Percentiles rank a stretch among this genome's conserved stretches.
Evolutionary conservation across 2,329 filamentous ascomycete genomes (phyloP).

Genomic region (Coniochaeta sp.): DNA sequence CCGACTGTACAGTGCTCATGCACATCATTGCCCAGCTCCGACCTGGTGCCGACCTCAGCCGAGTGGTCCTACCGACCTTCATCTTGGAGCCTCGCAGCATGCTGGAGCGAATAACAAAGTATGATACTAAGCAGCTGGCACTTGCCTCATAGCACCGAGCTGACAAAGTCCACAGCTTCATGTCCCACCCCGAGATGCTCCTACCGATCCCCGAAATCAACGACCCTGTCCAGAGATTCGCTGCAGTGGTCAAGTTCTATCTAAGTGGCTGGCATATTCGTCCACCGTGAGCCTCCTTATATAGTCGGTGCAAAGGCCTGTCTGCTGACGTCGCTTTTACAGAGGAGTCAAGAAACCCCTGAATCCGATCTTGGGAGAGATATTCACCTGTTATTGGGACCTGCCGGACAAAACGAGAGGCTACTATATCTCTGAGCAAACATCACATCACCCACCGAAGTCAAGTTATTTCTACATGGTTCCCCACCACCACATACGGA

Average conservation of each 20-base stretch:
- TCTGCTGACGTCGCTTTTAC: slow-evolving; percentile 13
- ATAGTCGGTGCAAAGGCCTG: neutral
- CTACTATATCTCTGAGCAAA: slow-evolving; percentile 97
- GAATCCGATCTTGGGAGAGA: slow-evolving; percentile 93
- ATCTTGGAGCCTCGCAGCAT: slow-evolving; percentile 97
- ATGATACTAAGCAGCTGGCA: slow-evolving; percentile 21
- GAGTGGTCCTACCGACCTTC: slow-evolving; percentile 92
- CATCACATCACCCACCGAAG: slow-evolving; percentile 95
- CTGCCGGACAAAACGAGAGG: slow-evolving; percentile 75
- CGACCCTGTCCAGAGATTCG: slow-evolving; percentile 82
- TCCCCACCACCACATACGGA: slow-evolving; percentile 85
- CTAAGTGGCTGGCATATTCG: slow-evolving; percentile 98
- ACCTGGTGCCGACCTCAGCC: slow-evolving; percentile 88
- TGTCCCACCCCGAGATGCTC: slow-evolving; percentile 96
- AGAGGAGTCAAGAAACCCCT: slow-evolving; percentile 97
- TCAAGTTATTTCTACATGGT: slow-evolving; percentile 99
- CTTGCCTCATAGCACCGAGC: neutral
- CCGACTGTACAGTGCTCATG: slow-evolving; percentile 61
- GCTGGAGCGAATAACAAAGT: slow-evolving; percentile 99
- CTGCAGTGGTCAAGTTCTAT: slow-evolving; percentile 96
- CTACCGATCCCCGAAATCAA: slow-evolving; percentile 82
- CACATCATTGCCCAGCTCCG: slow-evolving; percentile 97
- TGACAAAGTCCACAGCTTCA: slow-evolving; percentile 62
- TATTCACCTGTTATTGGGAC: slow-evolving; percentile 94
- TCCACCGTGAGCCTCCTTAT: slow-evolving; percentile 66